These are phyloP conservation scores for Trebouxia sp. DNA, from an alignment of 139 green algal genomes.

Conservation along the genomic window DNA sequence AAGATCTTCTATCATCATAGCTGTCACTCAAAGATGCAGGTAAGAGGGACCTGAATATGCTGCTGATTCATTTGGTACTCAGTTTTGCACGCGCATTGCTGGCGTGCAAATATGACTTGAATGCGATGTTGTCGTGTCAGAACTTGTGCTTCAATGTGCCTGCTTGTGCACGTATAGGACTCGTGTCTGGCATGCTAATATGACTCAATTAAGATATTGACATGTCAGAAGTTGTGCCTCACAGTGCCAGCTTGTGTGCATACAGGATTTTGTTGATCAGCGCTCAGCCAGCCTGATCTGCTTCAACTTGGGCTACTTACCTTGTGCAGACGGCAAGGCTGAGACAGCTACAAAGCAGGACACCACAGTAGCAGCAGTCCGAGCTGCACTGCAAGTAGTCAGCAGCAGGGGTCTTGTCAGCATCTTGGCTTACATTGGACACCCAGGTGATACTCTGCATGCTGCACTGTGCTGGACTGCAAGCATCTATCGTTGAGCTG, in stretches of 20 bases:
- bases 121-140: too few species aligned
- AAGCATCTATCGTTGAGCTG: background rate
- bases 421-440: conserved; percentile 64
- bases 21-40: conserved; percentile 44
- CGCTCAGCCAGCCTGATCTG: conserved; percentile 35
- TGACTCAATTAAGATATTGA: too few species aligned
- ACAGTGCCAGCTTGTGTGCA: background rate
- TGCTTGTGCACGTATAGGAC: too few species aligned
- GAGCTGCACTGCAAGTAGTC: conserved; percentile 52
- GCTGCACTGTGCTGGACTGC: background rate
- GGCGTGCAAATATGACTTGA: too few species aligned
- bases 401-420: conserved; percentile 47
- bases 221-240: too few species aligned
- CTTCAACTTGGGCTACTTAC: conserved; percentile 68
- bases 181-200: too few species aligned
- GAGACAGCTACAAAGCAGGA: conserved; percentile 36
- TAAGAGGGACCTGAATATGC: background rate
- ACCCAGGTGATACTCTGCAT: conserved; percentile 41
- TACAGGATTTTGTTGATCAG: conserved; percentile 24
- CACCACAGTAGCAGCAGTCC: conserved; percentile 55
- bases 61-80: too few species aligned
- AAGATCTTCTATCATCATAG: conserved; percentile 17
- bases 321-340: conserved; percentile 53
- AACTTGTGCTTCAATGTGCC: too few species aligned
- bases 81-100: too few species aligned